Conservation (phyloP, 169 alveolate species). For the Cryptosporidium bovis region DNA sequence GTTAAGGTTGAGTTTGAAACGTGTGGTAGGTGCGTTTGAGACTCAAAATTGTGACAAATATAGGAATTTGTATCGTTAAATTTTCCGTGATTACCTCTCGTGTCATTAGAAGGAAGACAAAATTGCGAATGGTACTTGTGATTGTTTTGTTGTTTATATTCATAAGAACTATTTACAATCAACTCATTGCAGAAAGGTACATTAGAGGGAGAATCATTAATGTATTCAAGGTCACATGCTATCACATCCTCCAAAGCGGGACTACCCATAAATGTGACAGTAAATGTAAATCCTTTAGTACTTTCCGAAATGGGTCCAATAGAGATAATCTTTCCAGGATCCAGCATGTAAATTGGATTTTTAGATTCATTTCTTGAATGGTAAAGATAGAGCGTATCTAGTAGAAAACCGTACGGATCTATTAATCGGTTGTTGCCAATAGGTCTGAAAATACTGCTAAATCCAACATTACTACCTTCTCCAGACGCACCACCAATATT, state of each 20-base stretch:
- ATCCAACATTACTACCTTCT: too few species aligned
- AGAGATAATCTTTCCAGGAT: conserved; percentile 34
- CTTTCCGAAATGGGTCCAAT: conserved; percentile 48
- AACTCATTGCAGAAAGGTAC: background rate
- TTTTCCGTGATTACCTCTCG: too few species aligned
- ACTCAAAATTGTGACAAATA: too few species aligned
- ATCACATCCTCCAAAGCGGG: conserved; percentile 20
- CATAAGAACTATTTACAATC: too few species aligned
- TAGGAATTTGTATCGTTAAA: too few species aligned
- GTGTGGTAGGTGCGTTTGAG: too few species aligned
- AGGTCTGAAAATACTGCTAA: background rate
- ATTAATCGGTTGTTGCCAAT: conserved; percentile 6
- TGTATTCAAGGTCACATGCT: conserved; percentile 37
- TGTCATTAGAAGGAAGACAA: too few species aligned
- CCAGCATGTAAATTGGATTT: conserved; percentile 53
- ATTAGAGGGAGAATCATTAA: conserved; percentile 23
- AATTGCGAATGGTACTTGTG: too few species aligned
- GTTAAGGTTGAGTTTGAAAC: too few species aligned
- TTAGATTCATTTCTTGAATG: conserved; percentile 67
- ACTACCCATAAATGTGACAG: conserved; percentile 18
- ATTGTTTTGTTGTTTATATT: too few species aligned
- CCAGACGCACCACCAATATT: background rate
- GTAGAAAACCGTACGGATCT: conserved; percentile 54
- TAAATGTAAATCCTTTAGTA: conserved; percentile 36
- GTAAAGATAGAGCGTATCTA: conserved; percentile 57